A percentile compares a stretch with the other conserved stretches of the same genome.
Evolutionary conservation across 2,329 filamentous ascomycete genomes (phyloP).

Genomic region (Paecilomyces formosus): DNA sequence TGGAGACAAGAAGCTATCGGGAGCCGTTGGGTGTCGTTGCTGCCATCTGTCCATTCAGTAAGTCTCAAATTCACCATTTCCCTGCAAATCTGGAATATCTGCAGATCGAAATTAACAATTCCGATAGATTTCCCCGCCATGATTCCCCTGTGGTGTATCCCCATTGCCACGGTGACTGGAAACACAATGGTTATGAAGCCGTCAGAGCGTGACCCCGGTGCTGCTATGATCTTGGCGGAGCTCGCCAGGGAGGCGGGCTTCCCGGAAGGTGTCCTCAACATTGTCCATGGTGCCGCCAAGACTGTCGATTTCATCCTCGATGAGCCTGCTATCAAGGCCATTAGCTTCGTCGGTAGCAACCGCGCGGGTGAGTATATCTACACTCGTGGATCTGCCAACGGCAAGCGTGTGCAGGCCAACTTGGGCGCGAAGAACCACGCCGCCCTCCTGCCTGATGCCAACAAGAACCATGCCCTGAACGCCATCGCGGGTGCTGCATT

Average conservation of each 20-base stretch:
- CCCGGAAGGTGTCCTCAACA: slow-evolving; percentile 56
- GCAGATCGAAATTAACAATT: slow-evolving; percentile 12
- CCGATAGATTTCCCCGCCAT: slow-evolving; percentile 58
- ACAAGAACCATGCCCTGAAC: slow-evolving; percentile 59
- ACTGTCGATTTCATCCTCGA: slow-evolving; percentile 60
- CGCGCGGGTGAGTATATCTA: slow-evolving; percentile 60
- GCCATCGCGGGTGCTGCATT: slow-evolving; percentile 60
- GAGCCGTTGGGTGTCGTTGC: slow-evolving; percentile 59
- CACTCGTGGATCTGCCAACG: slow-evolving; percentile 52
- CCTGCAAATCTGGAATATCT: not conserved
- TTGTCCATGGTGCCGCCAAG: slow-evolving; percentile 55
- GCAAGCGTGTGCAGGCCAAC: slow-evolving; percentile 61
- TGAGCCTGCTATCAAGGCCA: slow-evolving; percentile 58
- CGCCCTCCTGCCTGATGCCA: slow-evolving; percentile 56
- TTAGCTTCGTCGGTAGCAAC: slow-evolving; percentile 60
- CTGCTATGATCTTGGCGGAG: slow-evolving; percentile 55
- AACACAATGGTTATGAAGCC: slow-evolving; percentile 58
- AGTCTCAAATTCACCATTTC: slow-evolving; percentile 18
- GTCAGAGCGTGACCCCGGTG: slow-evolving; percentile 55
- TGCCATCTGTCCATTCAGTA: slow-evolving; percentile 60
- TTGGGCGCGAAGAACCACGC: slow-evolving; percentile 62
- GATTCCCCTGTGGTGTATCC: slow-evolving; percentile 63
- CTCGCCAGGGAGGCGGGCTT: slow-evolving; percentile 54
- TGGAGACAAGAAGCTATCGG: slow-evolving; percentile 60
- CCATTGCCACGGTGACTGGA: slow-evolving; percentile 54